Percentiles rank a stretch among this genome's conserved stretches.
phyloP scores from a whole-genome alignment of 768 basidiomycete genomes.

The Solioccasus polychromus region DNA sequence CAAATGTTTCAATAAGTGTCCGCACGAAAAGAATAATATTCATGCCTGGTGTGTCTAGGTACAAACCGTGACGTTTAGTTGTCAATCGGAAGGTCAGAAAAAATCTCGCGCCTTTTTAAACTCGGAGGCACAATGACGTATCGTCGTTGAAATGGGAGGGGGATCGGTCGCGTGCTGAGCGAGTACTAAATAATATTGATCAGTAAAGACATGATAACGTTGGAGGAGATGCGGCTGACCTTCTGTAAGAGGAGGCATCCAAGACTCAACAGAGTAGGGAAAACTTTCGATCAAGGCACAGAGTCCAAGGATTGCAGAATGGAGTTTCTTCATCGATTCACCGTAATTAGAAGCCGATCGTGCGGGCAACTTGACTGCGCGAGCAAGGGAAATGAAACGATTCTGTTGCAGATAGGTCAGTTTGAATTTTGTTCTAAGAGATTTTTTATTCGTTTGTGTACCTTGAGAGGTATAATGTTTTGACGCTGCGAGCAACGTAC shows the following conservation, averaged over 20 bases:
- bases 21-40: neutral
- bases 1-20: slow-evolving; percentile 9
- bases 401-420: slow-evolving; percentile 45
- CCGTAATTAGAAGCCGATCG: slow-evolving; percentile 70
- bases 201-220: neutral
- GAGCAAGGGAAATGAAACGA: slow-evolving; percentile 69
- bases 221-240: slow-evolving; percentile 37
- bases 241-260: slow-evolving; percentile 84
- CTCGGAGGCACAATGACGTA: slow-evolving; percentile 80
- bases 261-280: slow-evolving; percentile 93
- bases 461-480: slow-evolving; percentile 82
- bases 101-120: slow-evolving; percentile 69
- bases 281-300: slow-evolving; percentile 92
- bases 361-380: slow-evolving; percentile 60
- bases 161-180: slow-evolving; percentile 82
- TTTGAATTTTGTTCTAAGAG: neutral
- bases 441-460: slow-evolving; percentile 26
- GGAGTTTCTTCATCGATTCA: slow-evolving; percentile 68
- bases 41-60: slow-evolving; percentile 61
- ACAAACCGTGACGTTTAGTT: slow-evolving; percentile 2
- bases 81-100: slow-evolving; percentile 1
- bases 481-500: slow-evolving; percentile 88
- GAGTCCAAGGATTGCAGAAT: slow-evolving; percentile 92
- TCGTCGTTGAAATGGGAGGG: slow-evolving; percentile 86
- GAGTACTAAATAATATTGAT: slow-evolving; percentile 48